Conservation (phyloP, 768 basidiomycete genomes). For the Agaricus blazei region DNA sequence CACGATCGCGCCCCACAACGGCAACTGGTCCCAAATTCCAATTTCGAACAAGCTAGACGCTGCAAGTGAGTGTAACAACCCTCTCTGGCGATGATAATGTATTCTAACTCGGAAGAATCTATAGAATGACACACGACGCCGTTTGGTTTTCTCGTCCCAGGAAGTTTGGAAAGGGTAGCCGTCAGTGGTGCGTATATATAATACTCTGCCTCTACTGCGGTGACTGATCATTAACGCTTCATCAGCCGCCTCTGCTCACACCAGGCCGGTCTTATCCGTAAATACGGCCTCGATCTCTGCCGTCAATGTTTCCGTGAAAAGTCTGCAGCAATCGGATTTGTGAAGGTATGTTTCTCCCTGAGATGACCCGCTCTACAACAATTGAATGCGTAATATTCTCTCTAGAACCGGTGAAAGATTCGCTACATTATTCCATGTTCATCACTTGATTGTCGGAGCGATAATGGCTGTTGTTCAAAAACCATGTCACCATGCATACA, state of each 20-base stretch:
- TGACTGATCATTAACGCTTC: conserved; percentile 3
- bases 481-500: neutral
- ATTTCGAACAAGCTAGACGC: conserved; percentile 13
- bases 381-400: neutral
- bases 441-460: neutral
- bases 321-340: conserved; percentile 87
- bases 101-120: neutral
- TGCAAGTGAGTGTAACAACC: conserved; percentile 22
- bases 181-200: conserved; percentile 71
- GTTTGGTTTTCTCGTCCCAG: conserved; percentile 97
- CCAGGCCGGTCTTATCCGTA: conserved; percentile 96
- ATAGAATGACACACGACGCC: conserved; percentile 94
- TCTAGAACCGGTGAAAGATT: conserved; percentile 23
- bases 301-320: conserved; percentile 99
- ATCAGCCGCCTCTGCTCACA: conserved; percentile 91
- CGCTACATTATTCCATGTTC: neutral
- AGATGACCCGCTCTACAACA: neutral
- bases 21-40: conserved; percentile 9
- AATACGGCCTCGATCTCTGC: conserved; percentile 95
- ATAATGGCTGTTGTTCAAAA: neutral
- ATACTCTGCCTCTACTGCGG: neutral
- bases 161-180: conserved; percentile 92
- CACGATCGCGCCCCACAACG: conserved; percentile 21
- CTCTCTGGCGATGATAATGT: neutral
- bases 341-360: conserved; percentile 57